Evolutionary conservation across 176 grass and related monocot species (phyloP).

Genomic region (Dactylis glomerata): DNA sequence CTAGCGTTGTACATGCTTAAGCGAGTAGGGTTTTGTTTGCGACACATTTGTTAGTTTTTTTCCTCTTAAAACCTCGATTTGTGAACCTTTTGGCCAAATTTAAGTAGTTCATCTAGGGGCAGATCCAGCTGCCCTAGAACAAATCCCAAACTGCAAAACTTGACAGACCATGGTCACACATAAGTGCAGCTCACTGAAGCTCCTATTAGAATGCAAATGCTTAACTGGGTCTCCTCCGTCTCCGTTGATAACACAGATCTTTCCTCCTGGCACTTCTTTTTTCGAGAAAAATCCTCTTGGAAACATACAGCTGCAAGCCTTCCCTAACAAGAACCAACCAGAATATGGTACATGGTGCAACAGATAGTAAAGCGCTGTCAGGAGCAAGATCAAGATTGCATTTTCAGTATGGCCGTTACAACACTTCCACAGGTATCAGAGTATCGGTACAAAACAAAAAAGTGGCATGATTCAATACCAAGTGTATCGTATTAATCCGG

Average conservation of each 20-base stretch:
- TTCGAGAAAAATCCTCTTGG: background rate
- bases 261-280: background rate
- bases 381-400: background rate
- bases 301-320: background rate
- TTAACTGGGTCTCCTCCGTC: background rate
- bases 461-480: slow-evolving; percentile 9
- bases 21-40: too few relatives aligned
- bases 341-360: slow-evolving; percentile 19
- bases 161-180: background rate
- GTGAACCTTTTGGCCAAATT: background rate
- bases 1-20: too few relatives aligned
- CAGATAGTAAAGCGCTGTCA: background rate
- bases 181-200: background rate
- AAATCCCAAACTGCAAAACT: background rate
- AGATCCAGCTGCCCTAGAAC: too few relatives aligned
- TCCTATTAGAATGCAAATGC: background rate
- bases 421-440: background rate
- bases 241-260: background rate
- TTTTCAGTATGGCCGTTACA: slow-evolving; percentile 14
- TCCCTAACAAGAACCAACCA: slow-evolving; percentile 2
- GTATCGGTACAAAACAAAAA: background rate
- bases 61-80: background rate
- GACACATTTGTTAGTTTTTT: too few relatives aligned
- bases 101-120: background rate
- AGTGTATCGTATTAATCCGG: slow-evolving; percentile 24